Percentiles rank a stretch among this genome's conserved stretches.
phyloP scores from a whole-genome alignment of 176 grass and related monocot genomes.

The Elymus sibiricus region DNA sequence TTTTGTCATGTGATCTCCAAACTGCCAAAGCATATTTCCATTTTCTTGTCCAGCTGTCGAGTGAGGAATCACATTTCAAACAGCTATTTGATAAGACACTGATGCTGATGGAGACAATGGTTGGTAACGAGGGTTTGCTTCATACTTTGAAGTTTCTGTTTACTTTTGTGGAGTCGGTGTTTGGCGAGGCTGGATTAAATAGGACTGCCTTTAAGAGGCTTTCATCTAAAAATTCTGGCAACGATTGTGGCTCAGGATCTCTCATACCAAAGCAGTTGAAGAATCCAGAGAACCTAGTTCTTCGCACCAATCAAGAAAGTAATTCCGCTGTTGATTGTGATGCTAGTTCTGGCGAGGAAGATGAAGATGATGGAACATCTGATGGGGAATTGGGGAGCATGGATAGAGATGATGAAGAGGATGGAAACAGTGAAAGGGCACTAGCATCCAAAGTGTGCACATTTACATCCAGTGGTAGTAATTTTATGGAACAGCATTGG shows the following conservation, averaged over 20 bases:
- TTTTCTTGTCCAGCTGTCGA: slow-evolving; percentile 66
- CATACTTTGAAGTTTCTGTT: slow-evolving; percentile 76
- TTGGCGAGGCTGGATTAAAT: slow-evolving; percentile 59
- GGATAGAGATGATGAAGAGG: slow-evolving; percentile 93
- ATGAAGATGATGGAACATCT: slow-evolving; percentile 96
- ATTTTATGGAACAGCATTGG: slow-evolving; percentile 99
- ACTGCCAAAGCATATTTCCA: slow-evolving; percentile 80
- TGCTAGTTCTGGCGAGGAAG: slow-evolving; percentile 89
- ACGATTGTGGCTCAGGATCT: slow-evolving; percentile 52
- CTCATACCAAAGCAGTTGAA: slow-evolving; percentile 63
- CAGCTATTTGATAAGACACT: slow-evolving; percentile 74
- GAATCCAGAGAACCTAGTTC: slow-evolving; percentile 69
- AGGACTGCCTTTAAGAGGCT: slow-evolving; percentile 54
- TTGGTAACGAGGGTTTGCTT: slow-evolving; percentile 53
- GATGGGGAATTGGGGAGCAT: slow-evolving; percentile 94
- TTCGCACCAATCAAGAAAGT: slow-evolving; percentile 59
- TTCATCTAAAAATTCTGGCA: slow-evolving; percentile 58
- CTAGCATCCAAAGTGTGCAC: slow-evolving; percentile 92
- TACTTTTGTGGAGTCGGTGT: slow-evolving; percentile 66
- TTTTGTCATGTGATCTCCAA: slow-evolving; percentile 68
- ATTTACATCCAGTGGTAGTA: slow-evolving; percentile 98
- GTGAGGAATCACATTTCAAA: slow-evolving; percentile 62
- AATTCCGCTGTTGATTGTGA: slow-evolving; percentile 58
- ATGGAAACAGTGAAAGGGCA: slow-evolving; percentile 74
- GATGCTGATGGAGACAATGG: slow-evolving; percentile 79